Percentiles rank a stretch among this genome's conserved stretches.
These are phyloP conservation scores for Trichoderma simmonsii DNA, from an alignment of 2,329 filamentous ascomycete species.

Conservation along the genomic window DNA sequence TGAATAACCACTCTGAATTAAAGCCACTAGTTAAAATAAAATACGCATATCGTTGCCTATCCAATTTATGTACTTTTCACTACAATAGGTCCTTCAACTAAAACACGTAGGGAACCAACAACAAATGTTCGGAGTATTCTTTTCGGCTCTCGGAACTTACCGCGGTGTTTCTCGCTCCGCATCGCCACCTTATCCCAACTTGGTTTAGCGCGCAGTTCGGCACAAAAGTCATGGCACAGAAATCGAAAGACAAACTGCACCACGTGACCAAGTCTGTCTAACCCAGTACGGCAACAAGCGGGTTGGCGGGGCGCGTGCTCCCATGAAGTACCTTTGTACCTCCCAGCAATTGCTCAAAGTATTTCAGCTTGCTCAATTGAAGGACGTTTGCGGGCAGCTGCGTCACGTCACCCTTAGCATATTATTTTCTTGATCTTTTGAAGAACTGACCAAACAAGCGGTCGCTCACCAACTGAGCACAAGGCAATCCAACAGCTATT, in stretches of 20 bases:
- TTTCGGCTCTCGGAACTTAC: background rate
- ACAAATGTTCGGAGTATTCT: background rate
- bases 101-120: background rate
- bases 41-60: background rate
- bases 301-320: background rate
- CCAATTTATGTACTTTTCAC: background rate
- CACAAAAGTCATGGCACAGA: background rate
- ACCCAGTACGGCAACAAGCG: background rate
- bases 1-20: no score
- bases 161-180: background rate
- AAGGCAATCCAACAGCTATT: background rate
- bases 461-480: background rate
- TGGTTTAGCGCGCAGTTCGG: background rate
- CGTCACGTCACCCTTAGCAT: slow-evolving; percentile 17
- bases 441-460: background rate
- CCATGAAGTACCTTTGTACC: background rate
- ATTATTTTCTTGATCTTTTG: background rate
- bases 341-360: background rate
- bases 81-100: background rate
- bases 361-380: slow-evolving; percentile 17
- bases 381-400: slow-evolving; percentile 19
- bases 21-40: no score
- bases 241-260: background rate
- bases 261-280: background rate
- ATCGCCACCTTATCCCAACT: background rate